Evolutionary conservation across 805 yeast species (phyloP), one percentile per base, ranked within the genome.

Genomic region (Monosporozyma aerobia): DNA sequence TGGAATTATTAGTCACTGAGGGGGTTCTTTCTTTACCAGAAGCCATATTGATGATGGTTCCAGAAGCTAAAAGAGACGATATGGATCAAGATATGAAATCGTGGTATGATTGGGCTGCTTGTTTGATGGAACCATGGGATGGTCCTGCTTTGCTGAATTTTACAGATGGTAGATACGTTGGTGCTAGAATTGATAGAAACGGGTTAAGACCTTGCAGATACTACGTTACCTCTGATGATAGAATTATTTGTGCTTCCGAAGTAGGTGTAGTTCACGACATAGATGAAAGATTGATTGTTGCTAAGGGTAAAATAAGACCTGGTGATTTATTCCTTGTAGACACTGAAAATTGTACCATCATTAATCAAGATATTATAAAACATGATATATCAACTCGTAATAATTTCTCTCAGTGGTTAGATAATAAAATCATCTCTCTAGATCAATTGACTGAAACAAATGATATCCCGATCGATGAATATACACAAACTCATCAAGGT

Each of bases 81-180:
- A 90, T 92, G 86, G 97, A 92, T 69, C 88, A 95, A 52, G 84
- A 86, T 69, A 87, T 90, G 74, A 82, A 79, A 63, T 97, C 98
- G 0, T 92, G 95, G 72, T 92, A 92, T 73, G 97, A 94, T 70
- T 92, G 98, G 98, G 98, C 97, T 48, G 96, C 98, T 11, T 90
- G 97, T 73, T 74, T 92, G 59, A 94, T 94, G 97, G 99, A 92
- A 74, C 98, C 98, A 8, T 92, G 99, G 99, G 99, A 92, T 73
- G 99, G 99, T 59, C 99, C 99, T 19, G 98, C 98, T 37, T 75
- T 94, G 60, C 87, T 92, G 75, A 90, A 96, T 32, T 94, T 92
- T 70, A 92, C 97, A 39, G 98, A 92, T 71, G 97, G 96, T 61
- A 80, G 98, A 63, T 92, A 88, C 78, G 89, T 97, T 73, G 99